These are phyloP conservation scores for Coemansia sp. DNA, from an alignment of 192 early-diverging fungal genomes.

Conservation along the genomic window DNA sequence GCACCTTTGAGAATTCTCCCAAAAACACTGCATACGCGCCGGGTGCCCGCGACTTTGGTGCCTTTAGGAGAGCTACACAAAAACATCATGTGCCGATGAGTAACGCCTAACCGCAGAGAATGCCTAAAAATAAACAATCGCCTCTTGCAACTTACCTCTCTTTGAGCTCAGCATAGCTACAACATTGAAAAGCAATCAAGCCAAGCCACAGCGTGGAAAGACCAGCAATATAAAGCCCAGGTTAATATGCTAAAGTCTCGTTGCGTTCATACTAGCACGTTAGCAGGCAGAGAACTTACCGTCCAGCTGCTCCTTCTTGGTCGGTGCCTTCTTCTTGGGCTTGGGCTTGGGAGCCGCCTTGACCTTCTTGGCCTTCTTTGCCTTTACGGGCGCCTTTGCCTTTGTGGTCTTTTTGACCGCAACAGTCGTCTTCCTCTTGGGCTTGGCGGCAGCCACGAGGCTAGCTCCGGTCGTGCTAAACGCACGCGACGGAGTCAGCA, in stretches of 20 bases:
- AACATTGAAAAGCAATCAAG: conserved; percentile 4
- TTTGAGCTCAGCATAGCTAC: conserved; percentile 23
- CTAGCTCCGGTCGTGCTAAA: not conserved
- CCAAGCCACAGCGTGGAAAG: not conserved
- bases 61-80: conserved; percentile 19
- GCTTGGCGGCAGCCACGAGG: conserved; percentile 2
- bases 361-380: conserved; percentile 15
- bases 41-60: conserved; percentile 13
- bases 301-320: conserved; percentile 30
- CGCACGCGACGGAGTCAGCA: not conserved
- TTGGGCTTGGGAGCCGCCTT: conserved; percentile 10
- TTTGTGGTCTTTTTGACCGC: conserved; percentile 16
- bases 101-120: no score
- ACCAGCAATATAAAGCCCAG: no score
- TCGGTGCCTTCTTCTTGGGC: conserved; percentile 7
- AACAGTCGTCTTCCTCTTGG: conserved; percentile 3
- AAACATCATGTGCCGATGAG: no score
- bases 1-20: not conserved
- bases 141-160: conserved; percentile 9
- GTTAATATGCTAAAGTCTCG: no score
- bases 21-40: conserved; percentile 19
- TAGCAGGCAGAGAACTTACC: conserved; percentile 15
- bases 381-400: not conserved
- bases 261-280: no score
- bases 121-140: not conserved